phyloP scores from a whole-genome alignment of 2,329 filamentous ascomycete species.

The Beauveria scarabaeidicola region DNA sequence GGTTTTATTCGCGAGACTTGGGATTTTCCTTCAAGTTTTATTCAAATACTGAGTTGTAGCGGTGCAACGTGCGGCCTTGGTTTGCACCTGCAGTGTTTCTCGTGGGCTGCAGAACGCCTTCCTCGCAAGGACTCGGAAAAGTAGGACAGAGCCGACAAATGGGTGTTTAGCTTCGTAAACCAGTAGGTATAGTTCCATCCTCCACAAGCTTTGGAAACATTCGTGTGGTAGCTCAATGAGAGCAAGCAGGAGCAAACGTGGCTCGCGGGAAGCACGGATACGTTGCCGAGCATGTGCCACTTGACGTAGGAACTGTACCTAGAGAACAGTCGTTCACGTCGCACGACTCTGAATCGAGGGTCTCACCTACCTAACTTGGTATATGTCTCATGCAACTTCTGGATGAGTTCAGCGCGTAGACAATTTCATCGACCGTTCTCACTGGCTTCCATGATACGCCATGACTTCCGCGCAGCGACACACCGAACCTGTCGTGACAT shows the following conservation, averaged over 20 bases:
- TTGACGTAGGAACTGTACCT: not conserved
- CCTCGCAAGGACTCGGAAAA: not conserved
- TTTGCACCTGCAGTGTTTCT: not conserved
- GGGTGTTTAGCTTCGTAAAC: not conserved
- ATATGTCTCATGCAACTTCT: too few species aligned
- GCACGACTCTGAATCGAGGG: not conserved
- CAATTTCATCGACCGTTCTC: too few species aligned
- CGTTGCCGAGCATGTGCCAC: not conserved
- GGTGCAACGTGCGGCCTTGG: not conserved
- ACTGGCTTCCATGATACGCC: too few species aligned
- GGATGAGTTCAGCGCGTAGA: too few species aligned
- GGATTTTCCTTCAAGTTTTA: not conserved
- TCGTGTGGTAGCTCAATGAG: not conserved
- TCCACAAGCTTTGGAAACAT: not conserved
- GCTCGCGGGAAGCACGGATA: not conserved
- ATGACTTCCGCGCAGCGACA: too few species aligned
- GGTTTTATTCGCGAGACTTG: not conserved
- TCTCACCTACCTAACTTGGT: too few species aligned
- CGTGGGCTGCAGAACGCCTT: not conserved
- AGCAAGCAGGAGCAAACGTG: constrained; percentile 1
- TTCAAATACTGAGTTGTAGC: not conserved
- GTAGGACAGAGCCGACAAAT: not conserved
- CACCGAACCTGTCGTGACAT: too few species aligned
- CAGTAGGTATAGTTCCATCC: not conserved
- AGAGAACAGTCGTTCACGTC: not conserved